Evolutionary conservation across 176 grass and related monocot genomes (phyloP), one percentile per base, ranked within the genome.

Genomic region (Carex pumila): DNA sequence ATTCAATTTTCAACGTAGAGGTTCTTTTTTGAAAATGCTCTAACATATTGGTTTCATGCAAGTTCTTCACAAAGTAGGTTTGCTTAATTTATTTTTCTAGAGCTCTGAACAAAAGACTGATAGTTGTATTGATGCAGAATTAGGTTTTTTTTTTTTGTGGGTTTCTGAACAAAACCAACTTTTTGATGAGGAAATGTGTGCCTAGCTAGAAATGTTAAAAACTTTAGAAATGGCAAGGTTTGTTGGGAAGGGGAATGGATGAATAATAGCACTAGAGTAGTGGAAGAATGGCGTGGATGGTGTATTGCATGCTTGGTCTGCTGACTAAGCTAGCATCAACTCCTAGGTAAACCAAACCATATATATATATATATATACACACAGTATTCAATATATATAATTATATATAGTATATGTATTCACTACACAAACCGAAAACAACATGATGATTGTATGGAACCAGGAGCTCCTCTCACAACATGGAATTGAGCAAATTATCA

Each of bases 231-330:
- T 68, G 68, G 81, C 36, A 49, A 64, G 80, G 80, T 54, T 67
- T 83, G 81, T 83, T 83, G 81, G 81, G 62, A 66, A 66, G 60
- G 63, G 60, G 64, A 53, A 67, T 50, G 80, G 62, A 83, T 83
- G 81, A 83, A 68, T 65, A 82, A 82, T 49, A 68, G 64, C 81
- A 83, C 58, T 68, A 54, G 61, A 68, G 13, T 41, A 83, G 81
- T 83, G 81, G 81, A 83, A 83, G 62, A 66, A 83, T 83, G 81
- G 81, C 81, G 81, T 83, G 81, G 81, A 83, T 68, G 81, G 21
- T 50, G 22, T 7, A 63, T 83, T 67, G 81, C 81, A 83, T 83
- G 81, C 81, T 53, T 83, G 81, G 81, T 83, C 81, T 83, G 80
- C 81, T 83, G 41, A 83, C 60, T 69, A 62, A 64, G 80, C 81